Conservation (phyloP, 163 green algal genomes). For the Coccomyxa subellipsoidea region DNA sequence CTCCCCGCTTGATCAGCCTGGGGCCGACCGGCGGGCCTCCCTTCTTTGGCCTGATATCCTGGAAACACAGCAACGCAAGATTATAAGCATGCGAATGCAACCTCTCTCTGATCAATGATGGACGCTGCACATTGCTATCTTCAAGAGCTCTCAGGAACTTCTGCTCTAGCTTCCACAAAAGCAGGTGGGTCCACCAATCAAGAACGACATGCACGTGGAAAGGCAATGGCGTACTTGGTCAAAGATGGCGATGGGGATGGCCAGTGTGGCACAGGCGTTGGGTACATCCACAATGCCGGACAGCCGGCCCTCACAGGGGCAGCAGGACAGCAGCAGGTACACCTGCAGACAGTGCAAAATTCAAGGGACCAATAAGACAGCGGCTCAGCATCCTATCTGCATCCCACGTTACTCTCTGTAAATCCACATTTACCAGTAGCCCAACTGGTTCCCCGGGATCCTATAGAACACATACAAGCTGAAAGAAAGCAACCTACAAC, state of each 20-base stretch:
- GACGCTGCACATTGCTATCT: no score
- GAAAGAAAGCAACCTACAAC: no score
- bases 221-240: constrained; percentile 31
- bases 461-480: no score
- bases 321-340: constrained; percentile 78
- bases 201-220: not conserved
- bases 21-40: constrained; percentile 42
- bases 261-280: constrained; percentile 53
- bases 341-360: constrained; percentile 56
- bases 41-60: constrained; percentile 66
- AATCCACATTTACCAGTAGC: no score
- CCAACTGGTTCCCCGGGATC: no score
- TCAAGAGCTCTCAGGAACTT: no score
- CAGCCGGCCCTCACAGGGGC: constrained; percentile 65
- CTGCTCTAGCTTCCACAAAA: not conserved
- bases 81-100: not conserved
- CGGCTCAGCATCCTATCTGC: no score
- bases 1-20: constrained; percentile 29
- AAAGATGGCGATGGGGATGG: constrained; percentile 50
- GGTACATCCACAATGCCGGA: constrained; percentile 75
- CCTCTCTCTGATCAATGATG: no score
- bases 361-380: no score
- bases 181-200: not conserved
- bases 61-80: constrained; percentile 3
- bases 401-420: no score